These are phyloP conservation scores for Mycena alexandri DNA, from an alignment of 768 basidiomycete species.

Conservation along the genomic window DNA sequence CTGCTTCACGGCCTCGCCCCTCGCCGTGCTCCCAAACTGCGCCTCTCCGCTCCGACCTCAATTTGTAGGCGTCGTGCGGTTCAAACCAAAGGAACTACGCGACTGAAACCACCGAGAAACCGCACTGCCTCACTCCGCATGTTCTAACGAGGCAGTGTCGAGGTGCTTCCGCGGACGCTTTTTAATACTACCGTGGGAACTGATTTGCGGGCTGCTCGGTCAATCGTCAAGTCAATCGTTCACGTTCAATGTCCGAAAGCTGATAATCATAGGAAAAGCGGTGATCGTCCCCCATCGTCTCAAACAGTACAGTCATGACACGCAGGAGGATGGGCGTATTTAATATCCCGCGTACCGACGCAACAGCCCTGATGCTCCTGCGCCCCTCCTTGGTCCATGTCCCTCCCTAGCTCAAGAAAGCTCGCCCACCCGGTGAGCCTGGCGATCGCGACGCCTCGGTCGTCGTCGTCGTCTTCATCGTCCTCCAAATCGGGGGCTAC, in stretches of 20 bases:
- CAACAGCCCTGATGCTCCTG: conserved; percentile 5
- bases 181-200: too few relatives aligned
- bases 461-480: conserved; percentile 11
- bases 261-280: conserved; percentile 11
- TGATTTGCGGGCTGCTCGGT: conserved; percentile 3
- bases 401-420: conserved; percentile 1
- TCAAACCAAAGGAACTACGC: too few relatives aligned
- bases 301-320: background rate
- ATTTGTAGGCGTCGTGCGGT: too few relatives aligned
- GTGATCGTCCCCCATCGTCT: conserved; percentile 2
- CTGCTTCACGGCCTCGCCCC: too few relatives aligned
- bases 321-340: conserved; percentile 2
- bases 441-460: conserved; percentile 19
- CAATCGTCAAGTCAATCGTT: conserved; percentile 1
- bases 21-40: too few relatives aligned
- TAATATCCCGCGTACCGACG: background rate
- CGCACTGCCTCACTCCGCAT: too few relatives aligned
- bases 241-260: background rate
- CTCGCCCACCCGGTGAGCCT: conserved; percentile 9
- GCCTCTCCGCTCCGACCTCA: too few relatives aligned
- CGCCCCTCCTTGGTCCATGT: conserved; percentile 8
- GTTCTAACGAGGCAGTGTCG: too few relatives aligned
- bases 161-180: too few relatives aligned
- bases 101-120: too few relatives aligned
- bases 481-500: conserved; percentile 8